A percentile compares a stretch with the other conserved stretches of the same genome.
Evolutionary conservation across 805 yeast genomes (phyloP).

Genomic region (Metschnikowia orientalis): DNA sequence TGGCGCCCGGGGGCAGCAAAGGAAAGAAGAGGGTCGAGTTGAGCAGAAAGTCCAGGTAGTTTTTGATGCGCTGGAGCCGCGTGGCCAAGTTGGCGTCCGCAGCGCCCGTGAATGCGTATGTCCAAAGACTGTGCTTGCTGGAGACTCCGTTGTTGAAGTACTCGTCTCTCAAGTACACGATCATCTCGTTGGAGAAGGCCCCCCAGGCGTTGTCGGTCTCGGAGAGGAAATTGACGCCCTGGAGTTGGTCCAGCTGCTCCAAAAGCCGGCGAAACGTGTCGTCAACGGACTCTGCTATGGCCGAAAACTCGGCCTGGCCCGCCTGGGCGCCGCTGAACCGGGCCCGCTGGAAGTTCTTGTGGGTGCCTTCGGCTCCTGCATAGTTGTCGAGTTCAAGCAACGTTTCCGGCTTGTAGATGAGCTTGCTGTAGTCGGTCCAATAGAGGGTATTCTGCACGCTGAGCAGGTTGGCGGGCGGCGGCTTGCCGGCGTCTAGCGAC

Average conservation of each 20-base stretch:
- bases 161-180: constrained; percentile 65
- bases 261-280: constrained; percentile 52
- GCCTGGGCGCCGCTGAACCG: constrained; percentile 45
- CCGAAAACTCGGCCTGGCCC: constrained; percentile 60
- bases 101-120: constrained; percentile 23
- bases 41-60: constrained; percentile 42
- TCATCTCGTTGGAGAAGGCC: constrained; percentile 55
- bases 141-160: constrained; percentile 41
- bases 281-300: constrained; percentile 37
- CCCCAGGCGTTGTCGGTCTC: constrained; percentile 85
- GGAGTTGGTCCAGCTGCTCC: constrained; percentile 71
- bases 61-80: constrained; percentile 40
- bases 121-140: constrained; percentile 36
- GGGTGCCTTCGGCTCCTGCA: constrained; percentile 37
- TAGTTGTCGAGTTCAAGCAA: constrained; percentile 55
- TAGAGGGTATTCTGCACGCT: constrained; percentile 43
- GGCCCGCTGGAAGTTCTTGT: constrained; percentile 29
- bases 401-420: constrained; percentile 60
- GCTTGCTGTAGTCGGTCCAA: constrained; percentile 79
- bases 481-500: constrained; percentile 50
- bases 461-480: constrained; percentile 26
- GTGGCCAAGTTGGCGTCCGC: constrained; percentile 2
- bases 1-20: constrained; percentile 23
- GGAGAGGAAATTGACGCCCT: constrained; percentile 64
- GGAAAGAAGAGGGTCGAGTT: constrained; percentile 58